Base-by-base conservation (phyloP, 2,329 filamentous ascomycete species). In the Septoria linicola region DNA sequence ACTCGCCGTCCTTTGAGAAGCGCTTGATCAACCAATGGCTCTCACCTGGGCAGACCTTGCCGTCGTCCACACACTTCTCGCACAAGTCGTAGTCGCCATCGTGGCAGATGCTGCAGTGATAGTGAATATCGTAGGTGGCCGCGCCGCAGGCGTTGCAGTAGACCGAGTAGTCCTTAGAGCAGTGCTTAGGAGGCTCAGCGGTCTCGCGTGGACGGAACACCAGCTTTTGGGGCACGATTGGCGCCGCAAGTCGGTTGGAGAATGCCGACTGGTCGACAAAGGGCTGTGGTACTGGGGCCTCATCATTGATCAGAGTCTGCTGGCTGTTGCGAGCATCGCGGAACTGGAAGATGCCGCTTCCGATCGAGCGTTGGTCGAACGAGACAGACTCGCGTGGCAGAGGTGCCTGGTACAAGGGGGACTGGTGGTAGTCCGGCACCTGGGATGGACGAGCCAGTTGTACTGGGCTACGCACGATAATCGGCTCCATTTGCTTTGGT, bases 21-120 rank as follows among this genome's bases (percentile, higher is more conserved):
- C 93, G 86, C 81, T 95, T 96, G 70, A 97, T 92, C 71, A 99
- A 78, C 91, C 90, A 96, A 73, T 99, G 93, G 57, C 83, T 80
- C 23, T 85, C 80, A 51, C 84, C 84, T 57, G 84, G 80, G 75
- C 95, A 99, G 34, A 87, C 81, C 51, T 87, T 78, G 57, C 91
- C 91, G 35, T 78, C 74, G 42, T 84, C 80, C 41, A 96, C 82
- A 65, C 93, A 99, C 4, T 76, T 71, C 58, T 84, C 80, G 77
- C 95, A 99, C 23, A 99, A 81, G 66, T 99, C 93, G 65, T 91
- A 99, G 70, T 99, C 93, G 34, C 92, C 93, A 51, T 87, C 82
- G 59, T 97, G 89, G 68, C 93, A 99, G 51, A 87, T 88, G 59
- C 88, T 88, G 77, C 95, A 99, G 73, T 99, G 93, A 71, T 88